phyloP scores from a whole-genome alignment of 1,284 basidiomycete species.

The Tilletia walkeri region DNA sequence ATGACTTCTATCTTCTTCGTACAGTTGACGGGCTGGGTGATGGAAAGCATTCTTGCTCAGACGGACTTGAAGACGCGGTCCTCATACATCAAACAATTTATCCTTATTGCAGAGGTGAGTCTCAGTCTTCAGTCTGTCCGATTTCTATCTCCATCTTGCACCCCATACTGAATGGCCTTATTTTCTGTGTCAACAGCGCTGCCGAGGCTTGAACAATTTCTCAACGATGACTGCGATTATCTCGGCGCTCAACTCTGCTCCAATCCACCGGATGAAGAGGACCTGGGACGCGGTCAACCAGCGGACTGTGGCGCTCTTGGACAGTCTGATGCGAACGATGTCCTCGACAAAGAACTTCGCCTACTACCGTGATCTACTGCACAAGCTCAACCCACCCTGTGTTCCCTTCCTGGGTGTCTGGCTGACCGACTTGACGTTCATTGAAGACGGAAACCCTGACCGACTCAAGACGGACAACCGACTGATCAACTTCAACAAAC shows the following conservation, averaged over 20 bases:
- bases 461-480: conserved; percentile 63
- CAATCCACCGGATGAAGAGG: conserved; percentile 84
- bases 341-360: conserved; percentile 89
- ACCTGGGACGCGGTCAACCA: conserved; percentile 89
- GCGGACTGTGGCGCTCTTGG: conserved; percentile 58
- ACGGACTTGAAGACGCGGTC: conserved; percentile 84
- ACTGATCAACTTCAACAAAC: conserved; percentile 93
- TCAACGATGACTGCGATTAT: conserved; percentile 94
- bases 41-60: conserved; percentile 78
- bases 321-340: conserved; percentile 76
- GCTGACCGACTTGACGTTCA: conserved; percentile 90
- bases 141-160: no score
- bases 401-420: conserved; percentile 98
- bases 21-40: conserved; percentile 80
- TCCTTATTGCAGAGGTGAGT: conserved; percentile 73
- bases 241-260: conserved; percentile 89
- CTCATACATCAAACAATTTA: conserved; percentile 81
- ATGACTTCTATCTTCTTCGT: no score
- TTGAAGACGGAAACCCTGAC: conserved; percentile 96
- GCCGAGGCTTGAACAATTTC: conserved; percentile 85
- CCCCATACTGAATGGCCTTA: background rate
- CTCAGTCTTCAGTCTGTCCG: no score
- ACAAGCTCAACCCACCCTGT: conserved; percentile 84
- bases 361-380: conserved; percentile 82
- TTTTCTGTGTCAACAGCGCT: conserved; percentile 59